Conservation (phyloP, 176 grass and related monocot genomes). For the Puya raimondii region DNA sequence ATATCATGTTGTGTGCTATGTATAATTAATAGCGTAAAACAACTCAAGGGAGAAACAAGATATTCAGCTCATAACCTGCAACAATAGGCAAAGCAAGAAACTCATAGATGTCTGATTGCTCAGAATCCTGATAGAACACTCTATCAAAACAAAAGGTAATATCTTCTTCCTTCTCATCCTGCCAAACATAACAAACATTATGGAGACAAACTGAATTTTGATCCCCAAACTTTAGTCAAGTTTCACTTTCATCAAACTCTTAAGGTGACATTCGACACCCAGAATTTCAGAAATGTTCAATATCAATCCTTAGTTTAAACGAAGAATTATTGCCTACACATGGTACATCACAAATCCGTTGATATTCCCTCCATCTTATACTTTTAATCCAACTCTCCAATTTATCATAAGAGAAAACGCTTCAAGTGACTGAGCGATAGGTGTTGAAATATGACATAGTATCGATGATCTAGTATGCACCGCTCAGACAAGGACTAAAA, state of each 20-base stretch:
- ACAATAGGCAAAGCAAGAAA: slow-evolving; percentile 60
- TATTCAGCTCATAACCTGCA: slow-evolving; percentile 34
- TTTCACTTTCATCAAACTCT: too few relatives aligned
- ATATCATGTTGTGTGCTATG: slow-evolving; percentile 2
- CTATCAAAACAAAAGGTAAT: slow-evolving; percentile 65
- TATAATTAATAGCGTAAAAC: neutral
- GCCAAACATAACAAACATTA: neutral
- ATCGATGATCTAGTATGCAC: too few relatives aligned
- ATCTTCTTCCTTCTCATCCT: slow-evolving; percentile 82
- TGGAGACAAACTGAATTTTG: neutral
- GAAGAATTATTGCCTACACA: too few relatives aligned
- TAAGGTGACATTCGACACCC: too few relatives aligned
- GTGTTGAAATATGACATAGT: too few relatives aligned
- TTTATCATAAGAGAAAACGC: neutral
- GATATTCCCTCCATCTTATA: too few relatives aligned
- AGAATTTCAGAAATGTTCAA: too few relatives aligned
- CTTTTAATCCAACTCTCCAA: too few relatives aligned
- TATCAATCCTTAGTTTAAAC: too few relatives aligned
- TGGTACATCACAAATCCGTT: too few relatives aligned
- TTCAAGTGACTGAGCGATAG: neutral
- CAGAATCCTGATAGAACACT: slow-evolving; percentile 60
- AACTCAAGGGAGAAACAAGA: neutral
- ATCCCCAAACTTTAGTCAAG: too few relatives aligned
- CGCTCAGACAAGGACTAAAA: too few relatives aligned
- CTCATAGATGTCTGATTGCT: slow-evolving; percentile 60